A percentile compares a stretch with the other conserved stretches of the same genome.
Conservation (phyloP, 805 yeast species). For the Kluyveromyces aestuarii region DNA sequence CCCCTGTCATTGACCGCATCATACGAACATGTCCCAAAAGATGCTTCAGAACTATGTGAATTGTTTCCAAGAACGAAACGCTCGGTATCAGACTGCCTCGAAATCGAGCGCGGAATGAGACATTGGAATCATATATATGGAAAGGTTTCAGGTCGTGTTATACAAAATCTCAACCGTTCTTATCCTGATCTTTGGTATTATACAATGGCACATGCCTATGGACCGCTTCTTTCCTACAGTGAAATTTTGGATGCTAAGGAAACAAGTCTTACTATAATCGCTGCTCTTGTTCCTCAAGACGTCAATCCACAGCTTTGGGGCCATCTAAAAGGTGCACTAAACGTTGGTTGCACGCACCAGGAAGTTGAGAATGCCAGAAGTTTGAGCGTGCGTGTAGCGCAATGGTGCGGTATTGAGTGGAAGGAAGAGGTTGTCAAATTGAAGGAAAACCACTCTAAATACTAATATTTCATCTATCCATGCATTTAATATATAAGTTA, state of each 20-base stretch:
- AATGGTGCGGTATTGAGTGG: conserved; percentile 69
- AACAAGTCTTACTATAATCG: conserved; percentile 67
- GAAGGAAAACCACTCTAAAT: conserved; percentile 4
- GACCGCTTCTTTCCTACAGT: conserved; percentile 64
- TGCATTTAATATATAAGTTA: background rate
- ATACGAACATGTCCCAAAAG: background rate
- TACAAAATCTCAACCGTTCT: conserved; percentile 56
- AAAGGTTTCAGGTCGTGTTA: conserved; percentile 62
- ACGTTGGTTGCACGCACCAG: conserved; percentile 61
- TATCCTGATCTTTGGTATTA: conserved; percentile 82
- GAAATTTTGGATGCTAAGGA: conserved; percentile 56
- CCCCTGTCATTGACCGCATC: conserved; percentile 32
- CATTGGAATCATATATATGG: conserved; percentile 73
- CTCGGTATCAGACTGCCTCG: background rate
- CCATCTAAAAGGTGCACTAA: conserved; percentile 77
- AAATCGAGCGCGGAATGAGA: conserved; percentile 40
- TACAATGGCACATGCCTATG: conserved; percentile 64
- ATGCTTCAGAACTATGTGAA: conserved; percentile 1
- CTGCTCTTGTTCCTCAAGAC: conserved; percentile 82
- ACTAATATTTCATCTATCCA: background rate
- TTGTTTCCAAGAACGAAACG: conserved; percentile 3
- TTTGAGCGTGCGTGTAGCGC: conserved; percentile 54
- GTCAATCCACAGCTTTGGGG: conserved; percentile 91
- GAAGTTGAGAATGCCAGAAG: conserved; percentile 52
- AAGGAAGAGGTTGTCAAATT: conserved; percentile 30